These are phyloP conservation scores for Melastoma candidum DNA, from an alignment of 441 rosid genomes.

Conservation along the genomic window DNA sequence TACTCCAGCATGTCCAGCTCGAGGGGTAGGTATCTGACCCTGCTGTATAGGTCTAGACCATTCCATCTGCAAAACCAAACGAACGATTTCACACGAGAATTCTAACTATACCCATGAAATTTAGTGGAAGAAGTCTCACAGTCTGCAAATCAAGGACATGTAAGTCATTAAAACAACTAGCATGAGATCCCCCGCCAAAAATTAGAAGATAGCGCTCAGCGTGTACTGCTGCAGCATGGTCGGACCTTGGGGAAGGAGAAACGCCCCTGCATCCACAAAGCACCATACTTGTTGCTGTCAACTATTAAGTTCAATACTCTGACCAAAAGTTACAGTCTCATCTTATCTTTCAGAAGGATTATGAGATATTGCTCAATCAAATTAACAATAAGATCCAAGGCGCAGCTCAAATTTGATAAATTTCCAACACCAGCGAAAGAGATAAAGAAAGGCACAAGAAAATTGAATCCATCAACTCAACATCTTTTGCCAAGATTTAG, in stretches of 20 bases:
- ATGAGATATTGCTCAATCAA: too few species aligned
- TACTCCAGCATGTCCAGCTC: conserved; percentile 98
- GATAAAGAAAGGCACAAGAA: too few species aligned
- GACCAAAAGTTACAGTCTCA: too few species aligned
- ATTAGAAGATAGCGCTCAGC: conserved; percentile 93
- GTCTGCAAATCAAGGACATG: conserved; percentile 95
- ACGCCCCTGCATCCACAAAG: conserved; percentile 41
- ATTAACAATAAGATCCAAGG: too few species aligned
- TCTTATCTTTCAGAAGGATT: too few species aligned
- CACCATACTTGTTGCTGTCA: background rate
- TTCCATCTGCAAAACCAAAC: conserved; percentile 55
- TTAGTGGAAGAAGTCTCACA: conserved; percentile 41
- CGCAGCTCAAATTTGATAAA: too few species aligned
- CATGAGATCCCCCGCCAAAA: conserved; percentile 98
- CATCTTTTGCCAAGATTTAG: too few species aligned
- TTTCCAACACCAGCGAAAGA: too few species aligned
- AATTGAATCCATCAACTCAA: too few species aligned
- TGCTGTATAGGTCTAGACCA: conserved; percentile 95
- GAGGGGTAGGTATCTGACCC: conserved; percentile 81
- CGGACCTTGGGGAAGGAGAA: conserved; percentile 97
- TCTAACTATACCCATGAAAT: conserved; percentile 6
- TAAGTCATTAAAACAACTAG: conserved; percentile 86
- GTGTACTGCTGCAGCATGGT: conserved; percentile 96
- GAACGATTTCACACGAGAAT: conserved; percentile 8
- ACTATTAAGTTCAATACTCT: background rate